Evolutionary conservation across 331 rosid species (phyloP), one percentile per base, ranked within the genome.

Genomic region (Pyrus hybrid): DNA sequence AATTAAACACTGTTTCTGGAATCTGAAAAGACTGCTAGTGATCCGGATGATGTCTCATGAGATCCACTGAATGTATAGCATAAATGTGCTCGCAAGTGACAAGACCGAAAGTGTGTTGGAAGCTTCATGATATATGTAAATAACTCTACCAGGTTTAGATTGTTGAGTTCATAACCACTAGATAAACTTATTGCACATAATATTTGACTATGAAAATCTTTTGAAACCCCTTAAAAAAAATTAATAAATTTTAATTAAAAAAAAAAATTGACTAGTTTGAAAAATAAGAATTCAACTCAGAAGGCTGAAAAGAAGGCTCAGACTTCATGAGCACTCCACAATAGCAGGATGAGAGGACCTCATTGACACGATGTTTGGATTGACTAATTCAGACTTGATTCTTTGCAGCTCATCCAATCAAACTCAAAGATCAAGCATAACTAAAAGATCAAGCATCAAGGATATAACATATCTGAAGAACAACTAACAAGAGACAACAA

Each of bases 291-390:
- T 60, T 57, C 73, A 49, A 65, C 32, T 29, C 25, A 61, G 41
- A 74, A 33, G 74, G 68, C 67, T 25, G 68, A 77, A 62, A 67
- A 77, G 21, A 74, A 78, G 43, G 63, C 72, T 41, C 76, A 73
- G 21, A 72, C 53, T 43, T 47, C 65, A 73, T 67, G 43, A 25
- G 57, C 63, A 30, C 51, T 72, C 76, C 21, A 25, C 22, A 63
- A 72, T 73, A 83, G 85, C 56, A 80, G 45, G 70, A 71, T 71
- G 56, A 77, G 79, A 69, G 66, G 63, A 69, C 45, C 75, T 33
- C 69, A 67, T 75, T 67, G 76, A 81, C 75, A 83, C 30, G 23
- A 45, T 60, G 70, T 49, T 41, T 16, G 58, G 73, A 65, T 28
- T 67, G 71, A 43, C 70, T 78, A 73, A 23, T 60, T 54, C 84